Evolutionary conservation across 495 filamentous ascomycete genomes (phyloP).

Genomic region (Hyaloscypha finlandica): DNA sequence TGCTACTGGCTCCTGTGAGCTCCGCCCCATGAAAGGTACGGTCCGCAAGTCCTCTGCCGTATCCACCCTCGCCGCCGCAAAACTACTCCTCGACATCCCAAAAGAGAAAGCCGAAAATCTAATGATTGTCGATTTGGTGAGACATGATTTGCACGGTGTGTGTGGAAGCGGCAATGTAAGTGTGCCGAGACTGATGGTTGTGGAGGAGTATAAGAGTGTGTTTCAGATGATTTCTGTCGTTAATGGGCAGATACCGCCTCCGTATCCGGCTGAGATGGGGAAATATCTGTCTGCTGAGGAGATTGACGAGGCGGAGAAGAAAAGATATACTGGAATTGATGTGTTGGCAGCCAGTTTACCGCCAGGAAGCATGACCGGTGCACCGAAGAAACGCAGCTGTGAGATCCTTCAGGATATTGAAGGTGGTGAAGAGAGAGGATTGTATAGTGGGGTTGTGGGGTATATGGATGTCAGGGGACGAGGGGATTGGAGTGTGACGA

Average conservation of each 20-base stretch:
- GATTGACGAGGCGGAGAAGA: conserved; percentile 33
- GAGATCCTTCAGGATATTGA: conserved; percentile 76
- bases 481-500: conserved; percentile 87
- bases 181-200: conserved; percentile 68
- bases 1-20: conserved; percentile 52
- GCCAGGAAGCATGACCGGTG: conserved; percentile 93
- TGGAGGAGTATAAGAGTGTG: conserved; percentile 88
- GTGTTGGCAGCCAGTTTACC: conserved; percentile 78
- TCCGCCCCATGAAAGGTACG: conserved; percentile 94
- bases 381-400: conserved; percentile 87
- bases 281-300: conserved; percentile 30
- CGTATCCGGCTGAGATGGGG: conserved; percentile 35
- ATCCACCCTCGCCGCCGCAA: conserved; percentile 65
- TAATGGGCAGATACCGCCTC: conserved; percentile 59
- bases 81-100: conserved; percentile 65
- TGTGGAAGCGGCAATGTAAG: conserved; percentile 69
- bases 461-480: conserved; percentile 84
- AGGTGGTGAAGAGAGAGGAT: conserved; percentile 59
- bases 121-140: conserved; percentile 95
- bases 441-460: conserved; percentile 88
- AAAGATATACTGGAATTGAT: conserved; percentile 63
- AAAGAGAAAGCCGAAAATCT: conserved; percentile 97
- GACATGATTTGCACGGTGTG: conserved; percentile 86
- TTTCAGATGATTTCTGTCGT: conserved; percentile 90
- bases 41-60: conserved; percentile 66